Evolutionary conservation across 257 asterid genomes (phyloP), one percentile per base, ranked within the genome.

Genomic region (Gentiana dahurica): DNA sequence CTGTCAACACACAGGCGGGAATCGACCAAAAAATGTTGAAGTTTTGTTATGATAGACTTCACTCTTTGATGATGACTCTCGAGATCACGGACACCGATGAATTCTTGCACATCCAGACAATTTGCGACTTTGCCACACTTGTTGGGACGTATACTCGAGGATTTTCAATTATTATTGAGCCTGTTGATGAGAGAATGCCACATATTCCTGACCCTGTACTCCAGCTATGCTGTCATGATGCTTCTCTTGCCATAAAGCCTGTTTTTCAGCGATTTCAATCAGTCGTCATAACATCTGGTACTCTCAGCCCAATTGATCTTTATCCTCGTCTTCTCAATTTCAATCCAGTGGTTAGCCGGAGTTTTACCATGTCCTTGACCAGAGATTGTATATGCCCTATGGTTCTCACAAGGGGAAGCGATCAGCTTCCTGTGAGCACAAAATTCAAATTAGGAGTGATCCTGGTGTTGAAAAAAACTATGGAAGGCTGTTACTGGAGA

Each of bases 331-430:
- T 92, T 61, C 92, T 92, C 61, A 80, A 78, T 76, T 92, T 92
- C 77, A 81, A 88, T 76, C 97, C 98, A 1, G 95, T 88, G 63
- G 84, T 88, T 38, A 88, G 95, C 68, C 86, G 94, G 69, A 92
- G 97, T 79, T 85, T 87, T 68, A 85, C 90, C 58, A 88, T 92
- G 95, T 92, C 98, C 63, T 71, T 92, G 72, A 92, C 98, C 10
- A 83, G 98, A 80, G 95, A 92, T 75, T 92, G 98, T 77, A 92
- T 92, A 74, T 92, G 97, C 74, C 98, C 98, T 0, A 92, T 92
- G 98, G 94, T 92, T 69, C 94, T 92, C 67, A 75, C 95, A 3
- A 87, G 98, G 55, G 98, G 98, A 75, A 87, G 98, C 61, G 98
- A 92, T 65, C 98, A 92, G 77, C 95, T 88, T 72, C 98, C 98